phyloP scores from a whole-genome alignment of 306 rosid genomes.

The Luffa aegyptiaca region DNA sequence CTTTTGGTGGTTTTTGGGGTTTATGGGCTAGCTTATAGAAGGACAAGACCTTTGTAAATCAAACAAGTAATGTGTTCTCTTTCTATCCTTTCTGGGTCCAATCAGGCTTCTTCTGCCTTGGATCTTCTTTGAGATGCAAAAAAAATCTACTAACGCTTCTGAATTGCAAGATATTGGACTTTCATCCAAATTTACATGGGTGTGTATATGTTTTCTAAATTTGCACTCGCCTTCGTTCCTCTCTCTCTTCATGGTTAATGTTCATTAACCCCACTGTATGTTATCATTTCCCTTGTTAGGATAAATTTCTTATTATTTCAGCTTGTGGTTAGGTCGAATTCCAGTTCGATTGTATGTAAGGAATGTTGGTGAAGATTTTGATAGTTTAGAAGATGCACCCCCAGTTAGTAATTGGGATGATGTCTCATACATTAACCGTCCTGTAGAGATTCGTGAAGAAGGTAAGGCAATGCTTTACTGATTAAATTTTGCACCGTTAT shows the following conservation, averaged over 20 bases:
- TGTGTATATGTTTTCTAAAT: neutral
- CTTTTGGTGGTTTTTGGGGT: too few relatives aligned
- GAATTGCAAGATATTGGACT: neutral
- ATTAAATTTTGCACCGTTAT: neutral
- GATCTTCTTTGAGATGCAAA: neutral
- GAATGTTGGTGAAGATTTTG: constrained; percentile 51
- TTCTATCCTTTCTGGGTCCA: neutral
- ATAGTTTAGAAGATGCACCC: constrained; percentile 72
- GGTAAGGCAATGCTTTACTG: constrained; percentile 32
- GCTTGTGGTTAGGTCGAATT: constrained; percentile 47
- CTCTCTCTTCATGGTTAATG: neutral
- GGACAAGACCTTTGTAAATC: neutral
- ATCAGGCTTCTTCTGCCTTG: neutral
- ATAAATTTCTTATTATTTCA: constrained; percentile 11
- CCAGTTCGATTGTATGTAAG: constrained; percentile 78
- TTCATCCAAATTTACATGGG: neutral
- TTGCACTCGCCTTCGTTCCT: neutral
- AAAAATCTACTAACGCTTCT: neutral
- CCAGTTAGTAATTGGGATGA: constrained; percentile 81
- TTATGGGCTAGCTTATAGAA: too few relatives aligned
- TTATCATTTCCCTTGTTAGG: neutral
- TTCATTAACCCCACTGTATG: neutral
- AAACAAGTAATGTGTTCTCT: neutral
- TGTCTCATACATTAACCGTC: constrained; percentile 72
- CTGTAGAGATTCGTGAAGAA: constrained; percentile 59